Percentiles rank a stretch among this genome's conserved stretches.
Conservation (phyloP, 2,329 filamentous ascomycete species). For the Reticulascus tulasneorum region DNA sequence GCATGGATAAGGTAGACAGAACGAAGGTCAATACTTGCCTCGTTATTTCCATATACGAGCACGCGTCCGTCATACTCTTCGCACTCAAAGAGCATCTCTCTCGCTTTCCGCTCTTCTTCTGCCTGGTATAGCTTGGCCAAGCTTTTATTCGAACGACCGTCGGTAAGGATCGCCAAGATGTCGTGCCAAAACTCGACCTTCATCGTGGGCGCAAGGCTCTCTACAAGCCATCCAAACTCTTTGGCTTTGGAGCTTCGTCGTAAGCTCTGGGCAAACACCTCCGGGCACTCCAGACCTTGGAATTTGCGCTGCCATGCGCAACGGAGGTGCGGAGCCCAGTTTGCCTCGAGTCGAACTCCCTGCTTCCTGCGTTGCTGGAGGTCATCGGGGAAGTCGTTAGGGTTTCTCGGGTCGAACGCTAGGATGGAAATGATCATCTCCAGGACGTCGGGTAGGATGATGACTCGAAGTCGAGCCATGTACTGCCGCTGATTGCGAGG, state of each 20-base stretch:
- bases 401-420: conserved; percentile 3
- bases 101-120: conserved; percentile 1
- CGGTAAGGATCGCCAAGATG: conserved; percentile 8
- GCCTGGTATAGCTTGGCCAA: not conserved
- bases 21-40: too few relatives aligned
- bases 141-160: not conserved
- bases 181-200: conserved; percentile 8
- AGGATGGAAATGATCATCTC: conserved; percentile 14
- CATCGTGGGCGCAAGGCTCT: too few relatives aligned
- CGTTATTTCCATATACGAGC: not conserved
- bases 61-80: not conserved
- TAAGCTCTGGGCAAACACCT: conserved; percentile 5
- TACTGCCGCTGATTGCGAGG: conserved; percentile 17
- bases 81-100: not conserved
- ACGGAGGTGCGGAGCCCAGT: not conserved
- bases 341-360: not conserved
- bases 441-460: conserved; percentile 11
- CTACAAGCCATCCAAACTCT: conserved; percentile 5
- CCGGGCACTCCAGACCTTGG: not conserved
- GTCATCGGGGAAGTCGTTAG: not conserved
- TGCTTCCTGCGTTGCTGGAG: not conserved
- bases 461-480: conserved; percentile 9
- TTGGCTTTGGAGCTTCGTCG: not conserved
- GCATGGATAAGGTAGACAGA: too few relatives aligned
- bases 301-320: not conserved